Evolutionary conservation across 2,329 filamentous ascomycete species (phyloP).

Genomic region (Diatrype stigma): DNA sequence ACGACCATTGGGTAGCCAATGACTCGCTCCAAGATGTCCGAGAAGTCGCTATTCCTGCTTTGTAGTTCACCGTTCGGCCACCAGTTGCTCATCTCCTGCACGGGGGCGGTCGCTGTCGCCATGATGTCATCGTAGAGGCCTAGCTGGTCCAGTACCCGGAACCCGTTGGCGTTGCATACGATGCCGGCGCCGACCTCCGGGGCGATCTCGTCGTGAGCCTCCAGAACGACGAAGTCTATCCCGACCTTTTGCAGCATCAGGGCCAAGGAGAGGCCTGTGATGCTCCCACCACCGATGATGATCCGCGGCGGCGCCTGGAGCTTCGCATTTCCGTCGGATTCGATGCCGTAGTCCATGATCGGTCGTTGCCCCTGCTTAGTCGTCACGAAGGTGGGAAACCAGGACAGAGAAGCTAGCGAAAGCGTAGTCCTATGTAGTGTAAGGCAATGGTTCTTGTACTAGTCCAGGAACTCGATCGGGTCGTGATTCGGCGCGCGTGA

Average conservation of each 20-base stretch:
- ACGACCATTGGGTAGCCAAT: slow-evolving; percentile 11
- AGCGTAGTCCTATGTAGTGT: background rate
- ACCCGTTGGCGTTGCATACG: slow-evolving; percentile 30
- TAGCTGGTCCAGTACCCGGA: slow-evolving; percentile 38
- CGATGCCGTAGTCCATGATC: background rate
- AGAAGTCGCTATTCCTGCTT: slow-evolving; percentile 3
- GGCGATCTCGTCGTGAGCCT: slow-evolving; percentile 29
- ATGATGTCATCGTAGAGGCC: slow-evolving; percentile 30
- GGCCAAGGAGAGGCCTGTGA: slow-evolving; percentile 35
- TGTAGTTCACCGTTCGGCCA: slow-evolving; percentile 4
- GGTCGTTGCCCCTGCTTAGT: background rate
- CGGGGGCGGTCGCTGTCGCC: background rate
- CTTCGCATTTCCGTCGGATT: background rate
- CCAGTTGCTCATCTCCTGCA: slow-evolving; percentile 2
- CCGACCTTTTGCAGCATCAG: slow-evolving; percentile 32
- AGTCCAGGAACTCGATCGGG: too few relatives aligned
- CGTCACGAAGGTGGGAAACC: background rate
- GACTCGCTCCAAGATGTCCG: slow-evolving; percentile 3
- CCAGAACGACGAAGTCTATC: slow-evolving; percentile 41
- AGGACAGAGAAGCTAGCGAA: background rate
- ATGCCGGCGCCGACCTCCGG: slow-evolving; percentile 38
- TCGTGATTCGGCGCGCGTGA: too few relatives aligned
- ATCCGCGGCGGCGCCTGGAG: background rate
- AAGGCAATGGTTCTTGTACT: too few relatives aligned
- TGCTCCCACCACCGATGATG: slow-evolving; percentile 15